These are phyloP conservation scores for Lasiodiplodia hormozganensis DNA, from an alignment of 2,329 filamentous ascomycete genomes.

Conservation along the genomic window DNA sequence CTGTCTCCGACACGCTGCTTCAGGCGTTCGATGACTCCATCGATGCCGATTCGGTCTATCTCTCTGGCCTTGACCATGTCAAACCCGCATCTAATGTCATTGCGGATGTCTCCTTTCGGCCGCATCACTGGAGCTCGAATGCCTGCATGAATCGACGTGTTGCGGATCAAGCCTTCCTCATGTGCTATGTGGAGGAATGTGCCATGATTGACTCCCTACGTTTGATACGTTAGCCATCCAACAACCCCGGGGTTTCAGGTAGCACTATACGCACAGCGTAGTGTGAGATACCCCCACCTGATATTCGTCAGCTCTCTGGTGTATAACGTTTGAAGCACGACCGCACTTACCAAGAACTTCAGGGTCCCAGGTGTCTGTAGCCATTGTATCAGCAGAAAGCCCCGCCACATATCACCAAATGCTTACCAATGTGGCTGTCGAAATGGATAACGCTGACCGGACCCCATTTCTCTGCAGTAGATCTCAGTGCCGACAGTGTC, in stretches of 20 bases:
- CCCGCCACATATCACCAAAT: background rate
- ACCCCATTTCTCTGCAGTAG: conserved; percentile 59
- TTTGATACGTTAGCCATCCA: conserved; percentile 38
- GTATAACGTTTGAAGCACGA: background rate
- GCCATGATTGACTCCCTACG: conserved; percentile 63
- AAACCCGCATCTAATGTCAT: conserved; percentile 67
- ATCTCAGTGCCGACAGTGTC: conserved; percentile 60
- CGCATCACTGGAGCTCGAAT: conserved; percentile 63
- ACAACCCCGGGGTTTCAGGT: background rate
- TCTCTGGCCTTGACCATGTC: conserved; percentile 63
- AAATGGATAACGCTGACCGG: conserved; percentile 65
- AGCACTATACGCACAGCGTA: conserved; percentile 59
- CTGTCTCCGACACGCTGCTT: conserved; percentile 59
- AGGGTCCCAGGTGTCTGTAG: conserved; percentile 63
- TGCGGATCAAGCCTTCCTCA: conserved; percentile 65
- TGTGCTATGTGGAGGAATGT: conserved; percentile 69
- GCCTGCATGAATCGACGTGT: conserved; percentile 67
- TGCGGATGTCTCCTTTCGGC: conserved; percentile 59
- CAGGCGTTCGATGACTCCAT: conserved; percentile 56
- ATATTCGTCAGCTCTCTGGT: conserved; percentile 27
- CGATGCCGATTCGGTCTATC: conserved; percentile 57
- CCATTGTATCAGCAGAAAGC: conserved; percentile 7
- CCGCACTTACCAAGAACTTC: conserved; percentile 55
- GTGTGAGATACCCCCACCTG: conserved; percentile 64
- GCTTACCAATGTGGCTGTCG: conserved; percentile 57